These are phyloP conservation scores for Paramecium bursaria DNA, from an alignment of 73 alveolate genomes.

Conservation along the genomic window DNA sequence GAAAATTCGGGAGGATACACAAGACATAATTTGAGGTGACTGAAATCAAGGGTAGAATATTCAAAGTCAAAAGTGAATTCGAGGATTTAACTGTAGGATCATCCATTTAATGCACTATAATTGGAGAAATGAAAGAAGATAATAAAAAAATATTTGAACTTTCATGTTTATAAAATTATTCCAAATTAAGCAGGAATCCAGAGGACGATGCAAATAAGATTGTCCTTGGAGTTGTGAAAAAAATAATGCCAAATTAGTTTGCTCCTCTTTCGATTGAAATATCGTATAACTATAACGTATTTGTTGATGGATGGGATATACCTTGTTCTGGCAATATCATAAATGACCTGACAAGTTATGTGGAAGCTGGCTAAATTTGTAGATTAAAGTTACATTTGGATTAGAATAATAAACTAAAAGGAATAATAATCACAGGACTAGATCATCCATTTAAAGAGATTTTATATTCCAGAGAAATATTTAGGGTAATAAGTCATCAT, in stretches of 20 bases:
- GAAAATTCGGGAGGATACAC: conserved; percentile 49
- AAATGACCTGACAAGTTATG: no score
- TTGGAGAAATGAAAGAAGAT: conserved; percentile 36
- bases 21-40: conserved; percentile 10
- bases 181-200: background rate
- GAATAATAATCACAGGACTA: background rate
- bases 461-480: conserved; percentile 1
- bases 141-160: conserved; percentile 29
- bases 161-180: background rate
- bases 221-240: conserved; percentile 22
- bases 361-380: no score
- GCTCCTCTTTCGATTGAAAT: conserved; percentile 6
- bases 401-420: no score
- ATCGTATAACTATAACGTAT: conserved; percentile 14
- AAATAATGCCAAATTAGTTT: background rate
- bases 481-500: conserved; percentile 38
- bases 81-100: conserved; percentile 31
- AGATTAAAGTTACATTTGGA: no score
- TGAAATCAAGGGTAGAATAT: conserved; percentile 23
- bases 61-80: conserved; percentile 39
- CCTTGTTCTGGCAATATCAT: no score
- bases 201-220: conserved; percentile 12
- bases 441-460: no score
- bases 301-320: conserved; percentile 45
- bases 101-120: background rate